Percentiles rank a stretch among this genome's conserved stretches.
phyloP scores from a whole-genome alignment of 1,284 basidiomycete genomes.

The Cryptococcus amylolentus region DNA sequence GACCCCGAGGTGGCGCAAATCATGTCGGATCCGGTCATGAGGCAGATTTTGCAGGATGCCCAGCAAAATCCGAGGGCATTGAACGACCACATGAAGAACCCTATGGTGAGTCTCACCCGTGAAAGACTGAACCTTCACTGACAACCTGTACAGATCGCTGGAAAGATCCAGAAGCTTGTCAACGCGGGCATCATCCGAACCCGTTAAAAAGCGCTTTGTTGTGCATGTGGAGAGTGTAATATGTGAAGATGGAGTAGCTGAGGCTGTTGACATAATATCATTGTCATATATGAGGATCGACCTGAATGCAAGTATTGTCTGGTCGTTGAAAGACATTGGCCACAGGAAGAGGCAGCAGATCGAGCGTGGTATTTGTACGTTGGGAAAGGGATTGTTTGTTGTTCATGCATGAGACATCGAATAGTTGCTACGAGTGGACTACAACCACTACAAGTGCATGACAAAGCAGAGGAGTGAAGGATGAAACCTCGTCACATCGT shows the following conservation, averaged over 20 bases:
- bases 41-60: constrained; percentile 84
- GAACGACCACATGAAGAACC: constrained; percentile 97
- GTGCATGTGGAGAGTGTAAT: neutral
- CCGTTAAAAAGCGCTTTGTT: constrained; percentile 11
- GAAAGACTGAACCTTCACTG: neutral
- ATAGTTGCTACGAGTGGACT: no score
- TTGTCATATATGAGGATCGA: constrained; percentile 1
- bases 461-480: no score
- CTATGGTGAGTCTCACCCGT: constrained; percentile 51
- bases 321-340: no score
- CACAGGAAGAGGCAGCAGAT: no score
- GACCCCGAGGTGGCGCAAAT: constrained; percentile 87
- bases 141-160: constrained; percentile 19
- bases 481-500: no score
- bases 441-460: no score
- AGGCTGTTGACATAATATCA: neutral
- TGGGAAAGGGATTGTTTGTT: no score
- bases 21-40: constrained; percentile 46
- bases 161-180: constrained; percentile 70
- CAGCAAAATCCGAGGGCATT: constrained; percentile 84
- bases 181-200: constrained; percentile 71
- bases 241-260: neutral
- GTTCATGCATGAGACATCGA: no score
- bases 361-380: no score
- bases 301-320: no score